Conservation (phyloP, 2,329 filamentous ascomycete genomes). For the Trichoderma sp. region DNA sequence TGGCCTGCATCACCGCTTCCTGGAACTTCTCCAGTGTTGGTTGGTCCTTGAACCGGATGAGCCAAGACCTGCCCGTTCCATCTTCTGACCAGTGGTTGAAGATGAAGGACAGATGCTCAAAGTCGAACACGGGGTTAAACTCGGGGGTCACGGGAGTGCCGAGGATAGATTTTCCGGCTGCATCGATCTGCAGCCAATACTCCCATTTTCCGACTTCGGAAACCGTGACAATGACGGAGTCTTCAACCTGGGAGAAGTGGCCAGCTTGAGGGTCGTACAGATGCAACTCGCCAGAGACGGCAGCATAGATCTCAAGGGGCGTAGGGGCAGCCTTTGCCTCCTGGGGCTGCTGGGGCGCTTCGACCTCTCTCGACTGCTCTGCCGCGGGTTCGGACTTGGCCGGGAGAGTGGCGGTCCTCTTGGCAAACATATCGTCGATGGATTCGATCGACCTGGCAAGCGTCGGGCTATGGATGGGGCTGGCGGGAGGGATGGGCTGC, state of each 20-base stretch:
- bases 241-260: slow-evolving; percentile 80
- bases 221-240: slow-evolving; percentile 74
- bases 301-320: slow-evolving; percentile 70
- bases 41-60: slow-evolving; percentile 87
- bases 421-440: slow-evolving; percentile 58
- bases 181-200: slow-evolving; percentile 89
- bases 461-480: slow-evolving; percentile 62
- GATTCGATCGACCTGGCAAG: slow-evolving; percentile 59
- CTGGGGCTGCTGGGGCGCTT: slow-evolving; percentile 33
- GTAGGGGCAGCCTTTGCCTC: slow-evolving; percentile 55
- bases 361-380: slow-evolving; percentile 36
- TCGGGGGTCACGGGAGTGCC: slow-evolving; percentile 84
- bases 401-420: slow-evolving; percentile 52
- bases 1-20: slow-evolving; percentile 87
- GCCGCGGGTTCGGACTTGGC: slow-evolving; percentile 48
- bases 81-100: slow-evolving; percentile 95
- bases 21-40: slow-evolving; percentile 82
- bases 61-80: slow-evolving; percentile 91
- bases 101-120: slow-evolving; percentile 97
- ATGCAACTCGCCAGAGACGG: slow-evolving; percentile 82
- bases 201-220: slow-evolving; percentile 88
- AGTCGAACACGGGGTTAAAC: slow-evolving; percentile 98
- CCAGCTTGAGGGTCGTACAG: slow-evolving; percentile 89
- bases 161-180: slow-evolving; percentile 70
- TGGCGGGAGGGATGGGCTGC: slow-evolving; percentile 65